These are phyloP conservation scores for Candida sp. DNA, from an alignment of 1,139 yeast species.

Conservation along the genomic window DNA sequence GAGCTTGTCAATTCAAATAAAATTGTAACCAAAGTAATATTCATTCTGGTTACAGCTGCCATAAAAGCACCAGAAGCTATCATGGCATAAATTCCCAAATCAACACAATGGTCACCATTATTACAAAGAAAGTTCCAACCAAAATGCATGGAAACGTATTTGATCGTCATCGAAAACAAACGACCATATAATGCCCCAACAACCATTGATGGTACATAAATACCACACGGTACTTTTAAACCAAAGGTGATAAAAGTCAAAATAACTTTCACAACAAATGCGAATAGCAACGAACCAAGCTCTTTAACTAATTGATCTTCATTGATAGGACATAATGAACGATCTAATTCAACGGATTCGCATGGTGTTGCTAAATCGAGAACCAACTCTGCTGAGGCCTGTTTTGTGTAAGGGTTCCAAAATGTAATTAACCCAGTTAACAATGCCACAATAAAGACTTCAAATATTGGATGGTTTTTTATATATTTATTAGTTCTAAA, in stretches of 20 bases:
- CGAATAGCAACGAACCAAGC: slow-evolving; percentile 33
- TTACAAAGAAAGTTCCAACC: slow-evolving; percentile 17
- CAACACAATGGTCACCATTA: slow-evolving; percentile 28
- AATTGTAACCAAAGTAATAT: slow-evolving; percentile 57
- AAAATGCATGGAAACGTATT: slow-evolving; percentile 29
- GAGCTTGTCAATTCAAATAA: slow-evolving; percentile 61
- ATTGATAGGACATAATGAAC: slow-evolving; percentile 41
- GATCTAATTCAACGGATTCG: slow-evolving; percentile 16
- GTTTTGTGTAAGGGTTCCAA: slow-evolving; percentile 51
- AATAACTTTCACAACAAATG: slow-evolving; percentile 43
- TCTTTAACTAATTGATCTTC: slow-evolving; percentile 27
- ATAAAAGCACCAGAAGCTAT: slow-evolving; percentile 66
- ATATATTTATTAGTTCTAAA: slow-evolving; percentile 34
- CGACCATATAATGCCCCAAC: slow-evolving; percentile 66
- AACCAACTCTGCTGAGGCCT: slow-evolving; percentile 52
- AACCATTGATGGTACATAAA: slow-evolving; percentile 69
- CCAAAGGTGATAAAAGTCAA: slow-evolving; percentile 59
- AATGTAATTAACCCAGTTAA: slow-evolving; percentile 50
- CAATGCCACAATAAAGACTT: slow-evolving; percentile 45
- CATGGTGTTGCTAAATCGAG: slow-evolving; percentile 56
- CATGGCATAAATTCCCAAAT: slow-evolving; percentile 63
- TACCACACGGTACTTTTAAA: slow-evolving; percentile 61
- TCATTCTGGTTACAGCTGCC: slow-evolving; percentile 71
- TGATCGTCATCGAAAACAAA: slow-evolving; percentile 46
- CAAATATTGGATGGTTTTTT: slow-evolving; percentile 41